These are phyloP conservation scores for Fusarium fracticaudum DNA, from an alignment of 2,329 filamentous ascomycete species.

Conservation along the genomic window DNA sequence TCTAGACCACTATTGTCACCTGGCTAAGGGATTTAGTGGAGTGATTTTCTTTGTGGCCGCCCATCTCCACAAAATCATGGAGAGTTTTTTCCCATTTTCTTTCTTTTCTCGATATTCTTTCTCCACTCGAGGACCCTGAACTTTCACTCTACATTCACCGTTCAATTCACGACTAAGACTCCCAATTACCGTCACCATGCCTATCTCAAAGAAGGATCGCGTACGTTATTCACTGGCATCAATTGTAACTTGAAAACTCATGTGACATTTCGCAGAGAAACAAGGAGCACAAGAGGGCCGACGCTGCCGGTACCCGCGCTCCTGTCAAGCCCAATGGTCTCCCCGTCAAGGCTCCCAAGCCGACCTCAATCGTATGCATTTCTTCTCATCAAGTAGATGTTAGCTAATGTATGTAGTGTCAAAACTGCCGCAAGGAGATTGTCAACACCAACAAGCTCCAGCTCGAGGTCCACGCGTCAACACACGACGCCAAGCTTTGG, in stretches of 20 bases:
- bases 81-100: constrained; percentile 28
- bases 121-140: constrained; percentile 12
- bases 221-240: neutral
- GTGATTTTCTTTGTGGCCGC: neutral
- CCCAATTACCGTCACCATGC: constrained; percentile 25
- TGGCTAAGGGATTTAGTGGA: constrained; percentile 13
- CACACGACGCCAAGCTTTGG: constrained; percentile 60
- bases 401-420: constrained; percentile 49
- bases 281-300: constrained; percentile 65
- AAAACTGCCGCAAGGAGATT: constrained; percentile 61
- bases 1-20: neutral
- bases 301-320: constrained; percentile 62
- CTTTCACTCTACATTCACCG: neutral
- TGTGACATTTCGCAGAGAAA: constrained; percentile 49
- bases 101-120: neutral
- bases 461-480: constrained; percentile 62
- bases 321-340: constrained; percentile 65
- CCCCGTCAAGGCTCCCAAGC: constrained; percentile 63
- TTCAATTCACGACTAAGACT: neutral
- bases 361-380: constrained; percentile 39
- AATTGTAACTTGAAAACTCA: neutral
- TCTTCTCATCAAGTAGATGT: neutral
- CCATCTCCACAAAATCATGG: neutral
- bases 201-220: constrained; percentile 45
- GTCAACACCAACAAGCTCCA: constrained; percentile 62